Base-by-base conservation (phyloP, 73 alveolate genomes). In the Paramecium biaurelia region DNA sequence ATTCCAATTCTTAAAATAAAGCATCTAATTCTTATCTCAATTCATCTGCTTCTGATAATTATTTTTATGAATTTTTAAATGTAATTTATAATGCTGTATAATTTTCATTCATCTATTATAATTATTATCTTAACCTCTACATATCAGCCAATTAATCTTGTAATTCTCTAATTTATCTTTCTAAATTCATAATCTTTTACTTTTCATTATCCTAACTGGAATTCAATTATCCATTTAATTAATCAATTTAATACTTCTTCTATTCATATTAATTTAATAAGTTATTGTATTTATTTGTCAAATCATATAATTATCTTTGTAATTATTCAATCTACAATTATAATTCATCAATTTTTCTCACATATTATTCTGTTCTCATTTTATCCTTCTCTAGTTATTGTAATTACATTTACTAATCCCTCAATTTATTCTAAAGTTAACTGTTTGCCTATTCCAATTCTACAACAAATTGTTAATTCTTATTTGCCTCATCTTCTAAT, bases 91-190 rank as follows among this genome's bases (percentile, higher is more conserved):
- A 72, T 5, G 86, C 86, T 14, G 32, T 21, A 14, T 72, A 72
- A 38, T 72, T 72, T n/a, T 72, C 86, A 72, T 72, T 72, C 86
- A 72, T 72, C 45, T 72, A 72, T 5, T 72, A n/a, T 15, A 72
- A 18, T 35, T 72, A 23, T 9, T 32, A n/a, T 72, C 58, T 72
- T 42, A 72, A 38, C 35, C 58, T 72, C n/a, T 72, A 34, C 58
- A 34, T 72, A 72, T 72, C 86, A 15, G 58, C 58, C 26, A 35
- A 32, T 34, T 72, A 35, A 35, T 72, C 86, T 34, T 72, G 18
- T 72, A 35, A 72, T 15, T 72, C 56, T 38, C 58, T 38, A 14
- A 35, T 20, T 35, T 72, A 38, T 72, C 58, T 35, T 38, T 72
- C 58, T 20, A 72, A 37, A 72, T 72, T 35, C 28, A 35, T 3